Evolutionary conservation across 2,329 filamentous ascomycete genomes (phyloP).

Genomic region (Claviceps purpurea): DNA sequence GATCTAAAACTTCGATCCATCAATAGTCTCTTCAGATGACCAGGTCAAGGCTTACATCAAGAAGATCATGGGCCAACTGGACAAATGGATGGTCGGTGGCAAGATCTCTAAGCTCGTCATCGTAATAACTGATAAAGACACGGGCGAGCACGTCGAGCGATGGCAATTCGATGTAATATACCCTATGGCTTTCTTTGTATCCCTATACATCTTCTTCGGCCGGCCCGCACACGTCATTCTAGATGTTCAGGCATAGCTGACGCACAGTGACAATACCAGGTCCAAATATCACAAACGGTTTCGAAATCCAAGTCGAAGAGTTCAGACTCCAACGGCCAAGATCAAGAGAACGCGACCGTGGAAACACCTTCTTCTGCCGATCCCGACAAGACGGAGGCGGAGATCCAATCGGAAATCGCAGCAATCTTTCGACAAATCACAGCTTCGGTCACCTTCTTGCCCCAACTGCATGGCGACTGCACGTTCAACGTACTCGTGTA

Average conservation of each 20-base stretch:
- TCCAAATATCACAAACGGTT: slow-evolving; percentile 13
- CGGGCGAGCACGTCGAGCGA: slow-evolving; percentile 85
- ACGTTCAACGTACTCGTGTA: slow-evolving; percentile 99
- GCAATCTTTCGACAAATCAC: slow-evolving; percentile 97
- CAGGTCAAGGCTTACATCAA: slow-evolving; percentile 99
- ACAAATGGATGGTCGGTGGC: slow-evolving; percentile 93
- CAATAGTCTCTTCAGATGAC: slow-evolving; percentile 75
- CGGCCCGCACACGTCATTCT: not conserved
- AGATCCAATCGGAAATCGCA: slow-evolving; percentile 93
- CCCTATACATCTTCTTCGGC: no score
- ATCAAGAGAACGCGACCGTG: slow-evolving; percentile 55
- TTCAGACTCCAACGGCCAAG: slow-evolving; percentile 31
- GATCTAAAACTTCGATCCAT: slow-evolving; percentile 5
- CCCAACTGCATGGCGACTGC: slow-evolving; percentile 78
- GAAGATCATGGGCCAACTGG: slow-evolving; percentile 96
- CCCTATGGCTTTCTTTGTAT: no score
- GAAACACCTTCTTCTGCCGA: slow-evolving; percentile 14
- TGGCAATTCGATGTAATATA: slow-evolving; percentile 86
- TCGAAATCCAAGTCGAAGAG: slow-evolving; percentile 26
- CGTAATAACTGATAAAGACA: slow-evolving; percentile 94
- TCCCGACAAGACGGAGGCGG: slow-evolving; percentile 75
- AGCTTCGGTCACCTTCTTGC: slow-evolving; percentile 90
- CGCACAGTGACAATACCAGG: slow-evolving; percentile 5
- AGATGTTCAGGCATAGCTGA: slow-evolving; percentile 4
- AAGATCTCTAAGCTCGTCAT: slow-evolving; percentile 97